Evolutionary conservation across 140 eudicot species (phyloP).

Genomic region (Erigeron philadelphicus): DNA sequence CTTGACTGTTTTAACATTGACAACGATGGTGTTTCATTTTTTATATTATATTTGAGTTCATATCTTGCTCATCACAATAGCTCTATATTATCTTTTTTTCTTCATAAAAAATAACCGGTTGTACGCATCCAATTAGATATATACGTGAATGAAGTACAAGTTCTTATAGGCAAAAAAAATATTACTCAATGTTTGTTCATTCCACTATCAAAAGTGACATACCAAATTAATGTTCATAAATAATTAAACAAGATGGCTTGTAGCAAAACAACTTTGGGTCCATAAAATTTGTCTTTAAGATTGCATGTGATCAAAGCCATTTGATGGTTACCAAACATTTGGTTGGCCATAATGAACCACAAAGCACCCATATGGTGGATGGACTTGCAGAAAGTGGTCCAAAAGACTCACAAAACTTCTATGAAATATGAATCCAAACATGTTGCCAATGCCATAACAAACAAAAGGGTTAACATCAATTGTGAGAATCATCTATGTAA

Average conservation of each 20-base stretch:
- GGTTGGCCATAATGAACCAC: conserved; percentile 25
- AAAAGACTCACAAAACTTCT: conserved; percentile 3
- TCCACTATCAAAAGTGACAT: too few relatives aligned
- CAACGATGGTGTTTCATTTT: too few relatives aligned
- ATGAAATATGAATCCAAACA: conserved; percentile 14
- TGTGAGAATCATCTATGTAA: conserved; percentile 7
- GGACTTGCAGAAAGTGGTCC: conserved; percentile 7
- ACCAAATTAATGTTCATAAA: background rate
- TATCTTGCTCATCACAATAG: too few relatives aligned
- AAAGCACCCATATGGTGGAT: conserved; percentile 12
- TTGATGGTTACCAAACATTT: conserved; percentile 28
- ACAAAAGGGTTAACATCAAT: conserved; percentile 6
- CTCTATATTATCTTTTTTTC: too few relatives aligned
- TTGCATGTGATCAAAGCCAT: conserved; percentile 34
- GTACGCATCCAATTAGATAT: too few relatives aligned
- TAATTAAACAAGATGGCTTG: background rate
- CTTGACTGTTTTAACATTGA: too few relatives aligned
- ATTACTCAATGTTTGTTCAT: background rate
- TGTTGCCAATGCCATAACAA: conserved; percentile 15
- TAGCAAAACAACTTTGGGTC: conserved; percentile 12
- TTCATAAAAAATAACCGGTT: too few relatives aligned
- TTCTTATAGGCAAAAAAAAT: background rate
- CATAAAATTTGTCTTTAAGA: conserved; percentile 19
- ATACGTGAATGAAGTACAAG: too few relatives aligned
- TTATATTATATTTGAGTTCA: too few relatives aligned